A percentile compares a stretch with the other conserved stretches of the same genome.
These are phyloP conservation scores for Posidonia oceanica DNA, from an alignment of 116 monocot species.

Conservation along the genomic window DNA sequence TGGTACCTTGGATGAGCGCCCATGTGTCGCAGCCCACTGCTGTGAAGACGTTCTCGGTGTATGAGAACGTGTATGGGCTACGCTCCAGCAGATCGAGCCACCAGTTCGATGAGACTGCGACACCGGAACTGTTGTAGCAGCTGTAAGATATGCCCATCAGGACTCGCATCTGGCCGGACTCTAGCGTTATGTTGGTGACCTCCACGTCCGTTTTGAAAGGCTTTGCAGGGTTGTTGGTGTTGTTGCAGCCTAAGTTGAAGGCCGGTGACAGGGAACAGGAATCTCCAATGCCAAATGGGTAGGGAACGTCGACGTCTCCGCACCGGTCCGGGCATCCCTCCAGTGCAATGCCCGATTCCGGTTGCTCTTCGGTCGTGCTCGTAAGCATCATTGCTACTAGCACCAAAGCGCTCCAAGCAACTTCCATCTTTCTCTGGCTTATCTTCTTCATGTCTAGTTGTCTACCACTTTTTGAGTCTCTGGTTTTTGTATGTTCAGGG, in stretches of 20 bases:
- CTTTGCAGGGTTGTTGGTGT: not conserved
- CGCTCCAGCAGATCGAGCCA: not conserved
- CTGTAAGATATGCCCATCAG: not conserved
- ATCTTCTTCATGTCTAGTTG: too few species aligned
- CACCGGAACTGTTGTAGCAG: conserved; percentile 14
- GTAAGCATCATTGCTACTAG: too few species aligned
- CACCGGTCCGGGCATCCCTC: too few species aligned
- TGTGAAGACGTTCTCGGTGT: conserved; percentile 16
- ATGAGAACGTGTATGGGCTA: conserved; percentile 14
- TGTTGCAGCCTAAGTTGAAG: not conserved
- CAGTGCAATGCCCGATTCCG: too few species aligned
- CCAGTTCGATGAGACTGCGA: too few species aligned
- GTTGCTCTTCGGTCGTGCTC: too few species aligned
- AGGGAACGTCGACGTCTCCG: not conserved
- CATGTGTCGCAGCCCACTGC: conserved; percentile 24
- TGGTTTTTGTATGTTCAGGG: too few species aligned
- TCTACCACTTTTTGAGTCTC: too few species aligned
- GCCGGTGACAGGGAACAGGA: not conserved
- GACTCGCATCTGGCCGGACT: not conserved
- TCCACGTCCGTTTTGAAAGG: not conserved
- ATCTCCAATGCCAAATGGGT: not conserved
- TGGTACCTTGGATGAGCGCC: conserved; percentile 1
- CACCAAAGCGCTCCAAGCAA: too few species aligned
- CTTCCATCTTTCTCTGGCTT: too few species aligned
- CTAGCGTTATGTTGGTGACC: not conserved